These are phyloP conservation scores for Penicillium sp. DNA, from an alignment of 2,329 filamentous ascomycete species.

Conservation along the genomic window DNA sequence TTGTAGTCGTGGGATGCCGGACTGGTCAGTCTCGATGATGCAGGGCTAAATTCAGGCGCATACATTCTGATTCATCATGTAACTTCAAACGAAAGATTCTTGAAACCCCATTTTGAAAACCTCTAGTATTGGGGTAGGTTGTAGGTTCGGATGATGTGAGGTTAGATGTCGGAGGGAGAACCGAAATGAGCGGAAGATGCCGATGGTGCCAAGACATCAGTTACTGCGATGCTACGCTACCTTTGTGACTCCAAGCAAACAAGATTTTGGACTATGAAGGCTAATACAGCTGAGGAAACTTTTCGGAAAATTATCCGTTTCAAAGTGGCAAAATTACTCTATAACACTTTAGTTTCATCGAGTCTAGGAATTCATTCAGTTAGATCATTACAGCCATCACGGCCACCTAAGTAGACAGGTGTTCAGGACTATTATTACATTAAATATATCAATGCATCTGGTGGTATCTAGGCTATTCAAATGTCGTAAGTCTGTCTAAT, in stretches of 20 bases:
- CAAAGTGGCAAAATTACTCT: not conserved
- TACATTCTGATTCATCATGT: conserved; percentile 12
- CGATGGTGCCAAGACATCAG: conserved; percentile 7
- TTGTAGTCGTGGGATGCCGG: conserved; percentile 36
- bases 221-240: not conserved
- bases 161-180: not conserved
- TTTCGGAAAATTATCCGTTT: not conserved
- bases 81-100: not conserved
- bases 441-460: not conserved
- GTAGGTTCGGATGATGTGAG: not conserved
- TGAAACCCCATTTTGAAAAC: not conserved
- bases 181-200: not conserved
- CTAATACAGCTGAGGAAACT: not conserved
- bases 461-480: not conserved
- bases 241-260: not conserved
- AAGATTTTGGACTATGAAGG: not conserved
- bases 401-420: not conserved
- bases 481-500: not conserved
- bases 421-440: not conserved
- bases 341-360: not conserved
- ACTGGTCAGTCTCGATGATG: conserved; percentile 23
- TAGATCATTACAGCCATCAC: not conserved
- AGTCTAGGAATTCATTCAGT: not conserved
- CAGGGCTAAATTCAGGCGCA: conserved; percentile 14
- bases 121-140: too few species aligned